A percentile compares a stretch with the other conserved stretches of the same genome.
phyloP scores from a whole-genome alignment of 176 grass and related monocot species.

The Carex littledalei region DNA sequence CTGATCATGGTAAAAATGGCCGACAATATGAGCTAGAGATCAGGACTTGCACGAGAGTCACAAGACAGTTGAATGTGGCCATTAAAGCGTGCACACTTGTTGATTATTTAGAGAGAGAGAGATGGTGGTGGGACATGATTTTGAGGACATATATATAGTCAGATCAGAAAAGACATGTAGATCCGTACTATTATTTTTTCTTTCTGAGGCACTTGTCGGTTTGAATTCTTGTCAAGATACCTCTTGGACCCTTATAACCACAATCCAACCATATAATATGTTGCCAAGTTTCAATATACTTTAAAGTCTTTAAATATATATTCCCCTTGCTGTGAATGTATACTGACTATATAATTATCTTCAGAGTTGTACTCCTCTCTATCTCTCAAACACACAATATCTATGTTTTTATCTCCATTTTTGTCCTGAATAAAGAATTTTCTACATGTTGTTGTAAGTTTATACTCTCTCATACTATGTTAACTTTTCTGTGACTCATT shows the following conservation, averaged over 20 bases:
- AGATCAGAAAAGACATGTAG: constrained; percentile 7
- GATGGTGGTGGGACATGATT: background rate
- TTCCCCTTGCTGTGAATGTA: background rate
- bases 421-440: too few species aligned
- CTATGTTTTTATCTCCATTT: too few species aligned
- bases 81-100: background rate
- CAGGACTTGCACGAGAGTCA: constrained; percentile 2
- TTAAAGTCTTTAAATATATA: background rate
- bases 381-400: too few species aligned
- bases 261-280: background rate
- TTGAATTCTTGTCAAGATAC: background rate
- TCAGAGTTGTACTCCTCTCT: too few species aligned
- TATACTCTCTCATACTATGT: too few species aligned
- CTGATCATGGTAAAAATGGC: background rate
- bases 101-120: background rate
- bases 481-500: too few species aligned
- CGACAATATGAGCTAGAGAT: constrained; percentile 3
- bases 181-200: background rate
- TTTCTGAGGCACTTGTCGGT: background rate
- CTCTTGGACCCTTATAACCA: background rate
- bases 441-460: too few species aligned
- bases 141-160: background rate
- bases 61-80: constrained; percentile 23
- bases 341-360: too few species aligned
- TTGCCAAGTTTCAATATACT: too few species aligned